Base-by-base conservation (phyloP, 2,329 filamentous ascomycete genomes). In the Beauveria caledonica region DNA sequence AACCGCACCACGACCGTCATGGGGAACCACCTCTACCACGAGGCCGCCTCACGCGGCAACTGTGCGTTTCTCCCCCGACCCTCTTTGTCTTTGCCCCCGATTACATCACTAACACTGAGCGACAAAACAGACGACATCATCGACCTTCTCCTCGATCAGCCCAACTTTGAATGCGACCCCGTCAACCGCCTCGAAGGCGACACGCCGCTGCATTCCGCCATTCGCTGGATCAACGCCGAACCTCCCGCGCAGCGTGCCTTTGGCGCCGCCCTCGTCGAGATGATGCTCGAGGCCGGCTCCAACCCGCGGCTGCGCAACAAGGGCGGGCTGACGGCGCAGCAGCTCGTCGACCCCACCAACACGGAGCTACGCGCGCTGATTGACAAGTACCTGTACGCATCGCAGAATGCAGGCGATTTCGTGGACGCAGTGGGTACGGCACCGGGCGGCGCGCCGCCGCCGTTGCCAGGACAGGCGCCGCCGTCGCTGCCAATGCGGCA, bases 1-100 rank as follows among this genome's bases (percentile, higher is more conserved):
- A 99, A 99, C 79, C 82, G 84, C 52, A 90, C 92, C 55, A 89
- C 85, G 50, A 92, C 94, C 68, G 86, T 92, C 11, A 81, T 97
- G 76, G 94, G 94, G 56, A 92, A 93, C 75, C 85, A 93, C 71
- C 85, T 92, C 36, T 86, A 97, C 72, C 94, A 97, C 75, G 85
- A 97, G 67, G 94, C 92, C 54, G 93, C 93, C 36, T 81, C 84
- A 33, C 86, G 86, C 65, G 94, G 94, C 67, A 90, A 92, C 76
- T 96, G 90, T 93, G 78, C 67, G 87, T 80, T n/a, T 36, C n/a
- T 39, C 49, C 27, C 39, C 6, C n/a, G 27, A 33, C 25, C 55
- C 25, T 52, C 58, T 40, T 40, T 13, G 11, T 36, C 44, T 19
- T 58, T 51, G 42, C 36, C 29, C 54, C 42, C 25, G 56, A 39